A percentile compares a stretch with the other conserved stretches of the same genome.
Evolutionary conservation across 2,329 filamentous ascomycete genomes (phyloP).

Genomic region (Penicillium sp.): DNA sequence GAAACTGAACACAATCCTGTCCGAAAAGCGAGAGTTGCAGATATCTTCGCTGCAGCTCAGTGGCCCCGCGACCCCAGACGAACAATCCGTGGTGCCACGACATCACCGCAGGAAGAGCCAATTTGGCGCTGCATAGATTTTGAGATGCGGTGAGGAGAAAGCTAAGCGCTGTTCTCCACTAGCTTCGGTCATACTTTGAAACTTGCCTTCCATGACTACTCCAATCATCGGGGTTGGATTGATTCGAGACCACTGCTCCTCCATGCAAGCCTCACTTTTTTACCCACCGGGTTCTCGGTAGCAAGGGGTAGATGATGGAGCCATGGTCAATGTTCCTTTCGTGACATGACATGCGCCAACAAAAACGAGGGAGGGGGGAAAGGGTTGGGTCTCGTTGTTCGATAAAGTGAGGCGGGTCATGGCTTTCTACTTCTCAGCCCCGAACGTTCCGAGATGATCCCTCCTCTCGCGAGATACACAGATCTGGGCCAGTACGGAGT

Average conservation of each 20-base stretch:
- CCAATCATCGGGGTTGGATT: neutral
- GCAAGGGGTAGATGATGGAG: neutral
- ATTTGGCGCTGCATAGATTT: conserved; percentile 24
- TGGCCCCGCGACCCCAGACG: conserved; percentile 15
- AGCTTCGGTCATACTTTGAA: neutral
- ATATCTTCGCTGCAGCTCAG: conserved; percentile 17
- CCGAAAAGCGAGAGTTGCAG: conserved; percentile 24
- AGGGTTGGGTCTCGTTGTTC: conserved; percentile 31
- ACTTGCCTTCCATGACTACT: neutral
- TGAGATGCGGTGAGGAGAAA: conserved; percentile 23
- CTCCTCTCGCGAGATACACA: neutral
- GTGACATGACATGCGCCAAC: neutral
- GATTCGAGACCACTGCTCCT: conserved; percentile 14
- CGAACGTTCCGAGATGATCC: conserved; percentile 21
- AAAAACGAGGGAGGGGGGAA: conserved; percentile 11
- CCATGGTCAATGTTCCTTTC: neutral
- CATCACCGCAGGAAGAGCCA: conserved; percentile 31
- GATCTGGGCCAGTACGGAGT: neutral
- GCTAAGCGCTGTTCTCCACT: neutral
- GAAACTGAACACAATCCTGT: neutral
- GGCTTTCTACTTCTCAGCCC: conserved; percentile 13
- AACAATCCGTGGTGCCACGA: conserved; percentile 36
- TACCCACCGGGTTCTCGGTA: conserved; percentile 8
- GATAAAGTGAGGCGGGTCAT: conserved; percentile 37
- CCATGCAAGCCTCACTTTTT: conserved; percentile 25